Evolutionary conservation across 2,329 filamentous ascomycete genomes (phyloP).

Genomic region (Fusarium setosum): DNA sequence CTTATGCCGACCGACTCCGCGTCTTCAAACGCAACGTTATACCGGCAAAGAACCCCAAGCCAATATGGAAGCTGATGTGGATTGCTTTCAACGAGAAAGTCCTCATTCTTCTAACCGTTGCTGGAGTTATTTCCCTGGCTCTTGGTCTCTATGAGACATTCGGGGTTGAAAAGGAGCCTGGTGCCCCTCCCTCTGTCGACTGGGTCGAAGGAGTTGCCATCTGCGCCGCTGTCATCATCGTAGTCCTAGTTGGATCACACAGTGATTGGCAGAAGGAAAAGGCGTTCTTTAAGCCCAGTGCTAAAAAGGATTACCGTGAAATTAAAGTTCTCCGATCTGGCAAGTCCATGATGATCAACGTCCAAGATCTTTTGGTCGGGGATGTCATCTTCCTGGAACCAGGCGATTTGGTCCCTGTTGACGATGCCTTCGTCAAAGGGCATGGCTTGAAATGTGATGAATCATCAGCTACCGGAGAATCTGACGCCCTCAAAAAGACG

Average conservation of each 20-base stretch:
- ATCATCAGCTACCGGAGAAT: neutral
- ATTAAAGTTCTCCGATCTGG: constrained; percentile 75
- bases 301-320: constrained; percentile 58
- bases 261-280: neutral
- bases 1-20: neutral
- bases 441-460: neutral
- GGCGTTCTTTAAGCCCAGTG: neutral
- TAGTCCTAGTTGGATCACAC: neutral
- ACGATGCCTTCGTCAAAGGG: neutral
- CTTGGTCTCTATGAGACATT: neutral
- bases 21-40: neutral
- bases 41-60: neutral
- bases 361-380: constrained; percentile 75
- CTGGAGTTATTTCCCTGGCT: neutral
- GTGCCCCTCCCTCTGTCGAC: neutral
- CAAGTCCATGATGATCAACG: constrained; percentile 68
- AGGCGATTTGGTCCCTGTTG: constrained; percentile 45
- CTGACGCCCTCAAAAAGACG: neutral
- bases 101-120: neutral
- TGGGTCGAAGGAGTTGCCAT: neutral
- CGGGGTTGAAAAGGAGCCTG: neutral
- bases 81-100: neutral
- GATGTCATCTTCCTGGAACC: constrained; percentile 62
- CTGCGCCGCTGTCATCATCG: neutral
- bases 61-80: neutral